Percentiles rank a stretch among this genome's conserved stretches.
phyloP scores from a whole-genome alignment of 768 basidiomycete species.

The Lactifluus volemus region DNA sequence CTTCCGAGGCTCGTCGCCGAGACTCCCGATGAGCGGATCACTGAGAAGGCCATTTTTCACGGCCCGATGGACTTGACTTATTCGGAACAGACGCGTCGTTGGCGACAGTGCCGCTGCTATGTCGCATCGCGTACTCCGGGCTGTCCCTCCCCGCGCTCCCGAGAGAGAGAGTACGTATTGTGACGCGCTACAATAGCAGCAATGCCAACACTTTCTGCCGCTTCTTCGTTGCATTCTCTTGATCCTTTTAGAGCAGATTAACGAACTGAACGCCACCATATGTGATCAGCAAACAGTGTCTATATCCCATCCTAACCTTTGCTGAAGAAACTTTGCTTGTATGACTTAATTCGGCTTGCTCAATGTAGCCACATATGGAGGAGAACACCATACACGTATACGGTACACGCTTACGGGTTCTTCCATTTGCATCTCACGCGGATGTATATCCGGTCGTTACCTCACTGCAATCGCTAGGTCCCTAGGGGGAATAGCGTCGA shows the following conservation, averaged over 20 bases:
- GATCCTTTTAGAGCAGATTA: not conserved
- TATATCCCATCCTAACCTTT: not conserved
- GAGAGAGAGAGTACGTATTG: not conserved
- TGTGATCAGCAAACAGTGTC: conserved; percentile 1
- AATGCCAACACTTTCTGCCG: not conserved
- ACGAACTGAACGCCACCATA: not conserved
- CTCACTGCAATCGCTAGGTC: conserved; percentile 13
- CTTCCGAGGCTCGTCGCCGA: not conserved
- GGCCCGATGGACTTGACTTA: conserved; percentile 8
- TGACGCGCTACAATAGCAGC: not conserved
- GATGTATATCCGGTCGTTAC: conserved; percentile 10
- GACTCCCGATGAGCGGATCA: conserved; percentile 4
- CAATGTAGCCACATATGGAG: conserved; percentile 4
- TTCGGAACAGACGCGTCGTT: not conserved
- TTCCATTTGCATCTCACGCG: conserved; percentile 15
- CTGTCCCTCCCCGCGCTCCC: not conserved
- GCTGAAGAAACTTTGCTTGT: conserved; percentile 1
- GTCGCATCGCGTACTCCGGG: not conserved
- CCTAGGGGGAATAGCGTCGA: conserved; percentile 12
- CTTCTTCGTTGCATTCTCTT: not conserved
- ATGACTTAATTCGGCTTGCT: conserved; percentile 2
- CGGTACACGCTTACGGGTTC: not conserved
- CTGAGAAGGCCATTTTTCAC: not conserved
- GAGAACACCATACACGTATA: not conserved
- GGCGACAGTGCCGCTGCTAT: not conserved